Evolutionary conservation across 1,139 yeast species (phyloP).

Genomic region (Geotrichum europaeum): DNA sequence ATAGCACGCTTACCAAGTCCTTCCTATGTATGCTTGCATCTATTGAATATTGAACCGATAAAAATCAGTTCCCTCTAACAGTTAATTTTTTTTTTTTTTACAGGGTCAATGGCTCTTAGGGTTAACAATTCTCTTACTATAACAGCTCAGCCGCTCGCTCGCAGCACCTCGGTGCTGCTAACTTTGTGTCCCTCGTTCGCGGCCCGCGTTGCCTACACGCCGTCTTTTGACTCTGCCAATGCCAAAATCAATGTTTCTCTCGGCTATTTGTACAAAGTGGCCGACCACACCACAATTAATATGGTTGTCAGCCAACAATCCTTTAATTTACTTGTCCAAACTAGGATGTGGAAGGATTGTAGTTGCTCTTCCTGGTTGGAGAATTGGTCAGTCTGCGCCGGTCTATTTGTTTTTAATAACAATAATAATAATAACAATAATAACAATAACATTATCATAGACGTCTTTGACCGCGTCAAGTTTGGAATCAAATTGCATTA

Average conservation of each 20-base stretch:
- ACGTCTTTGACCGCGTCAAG: not conserved
- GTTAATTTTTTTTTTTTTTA: not conserved
- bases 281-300: not conserved
- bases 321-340: not conserved
- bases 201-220: not conserved
- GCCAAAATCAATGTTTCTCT: not conserved
- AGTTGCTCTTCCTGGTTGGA: not conserved
- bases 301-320: not conserved
- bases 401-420: not conserved
- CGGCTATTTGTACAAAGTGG: not conserved
- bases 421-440: constrained; percentile 35
- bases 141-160: not conserved
- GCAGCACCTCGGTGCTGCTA: not conserved
- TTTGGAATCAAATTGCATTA: not conserved
- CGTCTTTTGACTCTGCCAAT: not conserved
- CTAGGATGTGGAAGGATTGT: not conserved
- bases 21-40: not conserved
- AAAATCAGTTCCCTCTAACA: not conserved
- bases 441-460: not conserved
- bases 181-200: not conserved
- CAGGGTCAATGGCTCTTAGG: not conserved
- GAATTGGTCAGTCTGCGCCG: not conserved
- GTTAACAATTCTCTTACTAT: not conserved
- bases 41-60: not conserved
- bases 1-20: not conserved